phyloP scores from a whole-genome alignment of 805 yeast species.

The Blastobotrys mokoenaii region DNA sequence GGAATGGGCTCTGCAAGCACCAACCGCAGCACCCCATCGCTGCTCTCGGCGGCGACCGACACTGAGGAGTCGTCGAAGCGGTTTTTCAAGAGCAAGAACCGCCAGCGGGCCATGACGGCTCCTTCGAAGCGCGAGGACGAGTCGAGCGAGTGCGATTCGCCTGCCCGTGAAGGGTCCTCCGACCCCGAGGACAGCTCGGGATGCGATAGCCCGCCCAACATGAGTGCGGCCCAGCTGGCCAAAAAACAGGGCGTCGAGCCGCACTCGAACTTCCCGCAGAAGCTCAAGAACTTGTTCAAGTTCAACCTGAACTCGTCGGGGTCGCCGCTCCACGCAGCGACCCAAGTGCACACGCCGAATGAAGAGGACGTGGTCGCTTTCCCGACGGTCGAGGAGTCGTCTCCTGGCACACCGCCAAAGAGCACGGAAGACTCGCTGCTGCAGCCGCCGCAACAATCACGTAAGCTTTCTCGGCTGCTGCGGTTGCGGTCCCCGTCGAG shows the following conservation, averaged over 20 bases:
- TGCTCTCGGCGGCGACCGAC: too few species aligned
- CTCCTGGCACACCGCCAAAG: neutral
- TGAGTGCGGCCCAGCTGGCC: neutral
- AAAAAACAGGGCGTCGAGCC: neutral
- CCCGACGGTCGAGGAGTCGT: too few species aligned
- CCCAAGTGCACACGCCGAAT: constrained; percentile 1
- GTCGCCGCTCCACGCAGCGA: neutral
- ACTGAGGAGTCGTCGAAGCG: too few species aligned
- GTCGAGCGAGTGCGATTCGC: too few species aligned
- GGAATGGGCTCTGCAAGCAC: too few species aligned
- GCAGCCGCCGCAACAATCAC: constrained; percentile 1
- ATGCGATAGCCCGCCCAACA: neutral
- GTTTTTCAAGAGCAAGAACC: neutral
- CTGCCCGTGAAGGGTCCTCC: too few species aligned
- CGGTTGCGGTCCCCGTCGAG: constrained; percentile 19
- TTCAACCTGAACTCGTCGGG: constrained; percentile 12
- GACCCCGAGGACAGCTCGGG: too few species aligned
- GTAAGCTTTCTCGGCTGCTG: constrained; percentile 13
- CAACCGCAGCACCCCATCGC: too few species aligned
- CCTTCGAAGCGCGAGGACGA: constrained; percentile 7
- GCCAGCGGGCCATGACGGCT: constrained; percentile 16
- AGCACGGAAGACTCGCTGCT: neutral
- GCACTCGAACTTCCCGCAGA: constrained; percentile 22
- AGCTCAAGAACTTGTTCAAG: constrained; percentile 25
- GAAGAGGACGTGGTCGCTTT: neutral